Conservation (phyloP, 805 yeast species). For the Jamesozyma rosinii region DNA sequence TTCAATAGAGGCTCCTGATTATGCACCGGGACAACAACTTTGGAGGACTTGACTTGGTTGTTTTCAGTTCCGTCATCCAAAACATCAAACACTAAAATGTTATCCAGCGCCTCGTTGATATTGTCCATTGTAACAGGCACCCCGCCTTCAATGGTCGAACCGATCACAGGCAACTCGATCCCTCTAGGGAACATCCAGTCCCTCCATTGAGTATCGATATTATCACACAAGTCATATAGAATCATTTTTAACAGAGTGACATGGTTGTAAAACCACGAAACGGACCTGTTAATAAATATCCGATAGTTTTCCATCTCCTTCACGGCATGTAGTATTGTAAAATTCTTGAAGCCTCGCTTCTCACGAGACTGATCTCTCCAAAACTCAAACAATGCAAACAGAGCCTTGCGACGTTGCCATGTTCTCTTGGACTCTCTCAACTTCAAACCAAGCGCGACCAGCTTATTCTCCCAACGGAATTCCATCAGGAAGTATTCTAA, state of each 20-base stretch:
- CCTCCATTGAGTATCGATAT: conserved; percentile 29
- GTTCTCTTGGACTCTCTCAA: conserved; percentile 30
- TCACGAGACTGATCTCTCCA: conserved; percentile 32
- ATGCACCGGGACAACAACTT: conserved; percentile 11
- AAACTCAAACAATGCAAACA: conserved; percentile 30
- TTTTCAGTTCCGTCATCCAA: conserved; percentile 26
- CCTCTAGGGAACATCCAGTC: conserved; percentile 31
- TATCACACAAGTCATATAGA: conserved; percentile 29
- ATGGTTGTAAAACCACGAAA: conserved; percentile 32
- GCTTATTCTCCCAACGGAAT: conserved; percentile 30
- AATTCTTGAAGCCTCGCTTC: conserved; percentile 24
- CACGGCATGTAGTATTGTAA: conserved; percentile 29
- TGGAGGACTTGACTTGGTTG: conserved; percentile 22
- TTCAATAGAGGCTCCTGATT: too few species aligned
- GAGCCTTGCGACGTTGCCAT: conserved; percentile 31
- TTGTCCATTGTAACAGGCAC: conserved; percentile 14
- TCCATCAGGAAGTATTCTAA: conserved; percentile 31
- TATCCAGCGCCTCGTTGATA: conserved; percentile 24
- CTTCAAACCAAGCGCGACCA: conserved; percentile 27
- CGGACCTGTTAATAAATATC: conserved; percentile 29
- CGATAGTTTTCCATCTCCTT: conserved; percentile 32
- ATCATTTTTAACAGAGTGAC: conserved; percentile 30
- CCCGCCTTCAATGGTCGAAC: conserved; percentile 9
- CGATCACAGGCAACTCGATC: conserved; percentile 21
- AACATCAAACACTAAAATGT: conserved; percentile 23